Conservation (phyloP, 495 filamentous ascomycete genomes). For the Clavariopsis aquatica region DNA sequence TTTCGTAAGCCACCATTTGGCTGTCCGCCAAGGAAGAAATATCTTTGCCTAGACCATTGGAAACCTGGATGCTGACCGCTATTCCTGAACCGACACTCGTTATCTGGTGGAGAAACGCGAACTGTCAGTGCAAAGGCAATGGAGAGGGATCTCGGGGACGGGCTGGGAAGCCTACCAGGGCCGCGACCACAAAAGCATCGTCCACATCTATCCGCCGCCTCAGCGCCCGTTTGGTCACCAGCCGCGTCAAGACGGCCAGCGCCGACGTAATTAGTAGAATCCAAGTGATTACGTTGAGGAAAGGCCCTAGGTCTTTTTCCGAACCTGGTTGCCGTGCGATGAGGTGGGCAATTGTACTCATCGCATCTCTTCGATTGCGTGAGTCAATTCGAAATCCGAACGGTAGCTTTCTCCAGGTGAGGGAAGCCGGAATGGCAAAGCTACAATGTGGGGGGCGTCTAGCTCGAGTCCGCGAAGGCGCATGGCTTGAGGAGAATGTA, state of each 20-base stretch:
- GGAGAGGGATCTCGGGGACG: neutral
- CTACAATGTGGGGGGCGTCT: constrained; percentile 8
- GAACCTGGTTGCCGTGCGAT: constrained; percentile 28
- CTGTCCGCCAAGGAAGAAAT: constrained; percentile 4
- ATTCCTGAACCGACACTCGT: constrained; percentile 30
- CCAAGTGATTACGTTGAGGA: constrained; percentile 33
- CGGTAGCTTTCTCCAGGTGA: constrained; percentile 6
- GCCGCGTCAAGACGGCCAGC: constrained; percentile 25
- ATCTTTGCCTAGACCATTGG: constrained; percentile 27
- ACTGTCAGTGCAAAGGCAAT: neutral
- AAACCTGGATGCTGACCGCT: constrained; percentile 24
- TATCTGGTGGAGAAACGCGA: constrained; percentile 9
- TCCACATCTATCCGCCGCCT: constrained; percentile 24
- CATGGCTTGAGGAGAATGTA: constrained; percentile 17
- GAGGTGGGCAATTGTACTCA: constrained; percentile 11
- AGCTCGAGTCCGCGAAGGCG: constrained; percentile 12
- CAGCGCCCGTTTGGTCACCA: constrained; percentile 29
- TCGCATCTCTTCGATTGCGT: constrained; percentile 10
- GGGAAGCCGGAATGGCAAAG: constrained; percentile 19
- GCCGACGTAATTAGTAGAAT: constrained; percentile 26
- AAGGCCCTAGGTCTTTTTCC: constrained; percentile 15
- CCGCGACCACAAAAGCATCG: constrained; percentile 30
- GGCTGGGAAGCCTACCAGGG: constrained; percentile 19
- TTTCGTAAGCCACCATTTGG: constrained; percentile 29
- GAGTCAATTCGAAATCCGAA: constrained; percentile 10